Evolutionary conservation across 352 stramenopile genomes (phyloP).

Genomic region (Globisporangium polare): DNA sequence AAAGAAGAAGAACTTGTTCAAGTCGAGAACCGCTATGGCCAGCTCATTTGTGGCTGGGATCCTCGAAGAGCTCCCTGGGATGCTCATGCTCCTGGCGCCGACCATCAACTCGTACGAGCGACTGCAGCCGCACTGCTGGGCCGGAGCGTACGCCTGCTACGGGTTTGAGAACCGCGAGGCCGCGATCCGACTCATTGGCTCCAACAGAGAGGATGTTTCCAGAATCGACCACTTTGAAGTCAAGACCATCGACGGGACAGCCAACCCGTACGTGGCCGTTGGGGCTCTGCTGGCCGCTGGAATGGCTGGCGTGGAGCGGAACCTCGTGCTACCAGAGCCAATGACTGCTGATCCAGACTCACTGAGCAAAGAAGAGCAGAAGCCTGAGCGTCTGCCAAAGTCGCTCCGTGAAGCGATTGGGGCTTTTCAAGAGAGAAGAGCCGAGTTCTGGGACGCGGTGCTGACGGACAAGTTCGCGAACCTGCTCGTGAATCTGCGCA

Average conservation of each 20-base stretch:
- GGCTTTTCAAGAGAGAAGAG: not conserved
- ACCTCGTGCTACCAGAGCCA: constrained; percentile 7
- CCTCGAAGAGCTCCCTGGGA: constrained; percentile 18
- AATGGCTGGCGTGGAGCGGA: constrained; percentile 14
- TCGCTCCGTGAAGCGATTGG: constrained; percentile 21
- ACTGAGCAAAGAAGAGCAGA: constrained; percentile 2
- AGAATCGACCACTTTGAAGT: constrained; percentile 24
- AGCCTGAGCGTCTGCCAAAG: constrained; percentile 13
- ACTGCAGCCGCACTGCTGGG: constrained; percentile 28
- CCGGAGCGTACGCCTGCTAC: constrained; percentile 27
- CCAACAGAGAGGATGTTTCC: not conserved
- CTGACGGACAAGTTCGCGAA: constrained; percentile 13
- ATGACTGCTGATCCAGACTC: constrained; percentile 13
- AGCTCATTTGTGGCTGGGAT: constrained; percentile 19
- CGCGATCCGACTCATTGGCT: constrained; percentile 20
- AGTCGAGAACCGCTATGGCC: not conserved
- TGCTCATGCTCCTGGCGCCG: constrained; percentile 24
- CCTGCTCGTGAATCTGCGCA: constrained; percentile 17
- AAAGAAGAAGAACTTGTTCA: constrained; percentile 11
- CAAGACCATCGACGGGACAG: constrained; percentile 27
- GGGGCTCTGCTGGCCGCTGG: constrained; percentile 23
- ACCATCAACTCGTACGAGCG: constrained; percentile 27
- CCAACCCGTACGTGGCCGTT: constrained; percentile 29
- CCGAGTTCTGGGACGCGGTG: constrained; percentile 14
- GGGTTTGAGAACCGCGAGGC: constrained; percentile 33